Evolutionary conservation across 176 grass and related monocot genomes (phyloP).

Genomic region (Triticum monococcum): DNA sequence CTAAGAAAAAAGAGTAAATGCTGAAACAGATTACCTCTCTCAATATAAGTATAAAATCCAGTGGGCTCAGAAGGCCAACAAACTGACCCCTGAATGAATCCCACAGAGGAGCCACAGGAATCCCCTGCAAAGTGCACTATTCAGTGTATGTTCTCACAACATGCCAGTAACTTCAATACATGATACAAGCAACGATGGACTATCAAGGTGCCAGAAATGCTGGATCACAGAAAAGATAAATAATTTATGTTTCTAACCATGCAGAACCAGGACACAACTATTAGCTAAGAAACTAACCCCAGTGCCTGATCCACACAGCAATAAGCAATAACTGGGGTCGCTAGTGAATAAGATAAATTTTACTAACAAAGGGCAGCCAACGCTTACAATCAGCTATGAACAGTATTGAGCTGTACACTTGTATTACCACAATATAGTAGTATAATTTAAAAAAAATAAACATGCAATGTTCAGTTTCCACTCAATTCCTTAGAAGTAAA

Average conservation of each 20-base stretch:
- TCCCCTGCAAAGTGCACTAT: constrained; percentile 57
- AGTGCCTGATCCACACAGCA: not conserved
- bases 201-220: constrained; percentile 22
- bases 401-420: not conserved
- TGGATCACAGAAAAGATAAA: not conserved
- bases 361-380: not conserved
- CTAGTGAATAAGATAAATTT: not conserved
- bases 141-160: constrained; percentile 1
- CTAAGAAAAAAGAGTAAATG: constrained; percentile 10
- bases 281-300: not conserved
- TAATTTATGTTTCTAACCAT: not conserved
- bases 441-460: not conserved
- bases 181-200: not conserved
- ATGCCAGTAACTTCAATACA: constrained; percentile 9
- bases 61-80: constrained; percentile 84
- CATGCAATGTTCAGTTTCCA: constrained; percentile 3
- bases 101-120: constrained; percentile 98
- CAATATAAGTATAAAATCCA: constrained; percentile 98
- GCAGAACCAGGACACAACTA: not conserved
- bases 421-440: not conserved
- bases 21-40: constrained; percentile 62
- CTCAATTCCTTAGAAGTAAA: not conserved
- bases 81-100: constrained; percentile 79
- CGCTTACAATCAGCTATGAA: not conserved
- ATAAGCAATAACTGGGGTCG: not conserved